Evolutionary conservation across 2,329 filamentous ascomycete genomes (phyloP).

Genomic region (Aureobasidium sp.): DNA sequence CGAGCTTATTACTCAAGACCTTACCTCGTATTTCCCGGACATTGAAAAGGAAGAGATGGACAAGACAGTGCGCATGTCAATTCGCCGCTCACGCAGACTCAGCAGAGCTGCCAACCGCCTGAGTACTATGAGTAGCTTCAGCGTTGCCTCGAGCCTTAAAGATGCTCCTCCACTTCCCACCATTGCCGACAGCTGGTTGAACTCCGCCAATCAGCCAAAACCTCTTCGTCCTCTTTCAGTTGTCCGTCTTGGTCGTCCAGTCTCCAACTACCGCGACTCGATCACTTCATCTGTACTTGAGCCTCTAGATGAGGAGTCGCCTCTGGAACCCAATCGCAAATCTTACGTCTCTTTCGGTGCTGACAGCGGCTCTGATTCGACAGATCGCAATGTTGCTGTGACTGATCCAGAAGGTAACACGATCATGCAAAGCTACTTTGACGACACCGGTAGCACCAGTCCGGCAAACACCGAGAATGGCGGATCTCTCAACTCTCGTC

Average conservation of each 20-base stretch:
- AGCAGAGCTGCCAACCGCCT: slow-evolving; percentile 89
- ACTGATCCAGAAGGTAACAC: slow-evolving; percentile 69
- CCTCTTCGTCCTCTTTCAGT: slow-evolving; percentile 52
- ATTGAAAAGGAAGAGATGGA: slow-evolving; percentile 93
- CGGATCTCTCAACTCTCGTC: slow-evolving; percentile 70
- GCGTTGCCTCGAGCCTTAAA: slow-evolving; percentile 82
- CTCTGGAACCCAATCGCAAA: slow-evolving; percentile 79
- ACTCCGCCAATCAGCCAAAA: slow-evolving; percentile 38
- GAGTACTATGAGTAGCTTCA: slow-evolving; percentile 88
- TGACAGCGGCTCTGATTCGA: slow-evolving; percentile 56
- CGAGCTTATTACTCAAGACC: slow-evolving; percentile 92
- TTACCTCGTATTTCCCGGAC: slow-evolving; percentile 95
- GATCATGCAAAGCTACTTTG: slow-evolving; percentile 70
- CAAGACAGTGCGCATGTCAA: slow-evolving; percentile 84
- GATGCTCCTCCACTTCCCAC: slow-evolving; percentile 93
- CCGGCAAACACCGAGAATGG: slow-evolving; percentile 44
- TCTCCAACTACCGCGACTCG: slow-evolving; percentile 69
- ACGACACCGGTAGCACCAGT: slow-evolving; percentile 66
- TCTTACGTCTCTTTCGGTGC: slow-evolving; percentile 83
- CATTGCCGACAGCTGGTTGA: slow-evolving; percentile 90
- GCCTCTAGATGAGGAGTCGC: slow-evolving; percentile 83
- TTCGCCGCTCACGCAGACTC: slow-evolving; percentile 79
- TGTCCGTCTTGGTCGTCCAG: slow-evolving; percentile 46
- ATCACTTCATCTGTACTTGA: slow-evolving; percentile 82
- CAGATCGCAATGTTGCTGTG: slow-evolving; percentile 60